These are phyloP conservation scores for Populus trichocarpa DNA, from an alignment of 441 rosid species.

Conservation along the genomic window DNA sequence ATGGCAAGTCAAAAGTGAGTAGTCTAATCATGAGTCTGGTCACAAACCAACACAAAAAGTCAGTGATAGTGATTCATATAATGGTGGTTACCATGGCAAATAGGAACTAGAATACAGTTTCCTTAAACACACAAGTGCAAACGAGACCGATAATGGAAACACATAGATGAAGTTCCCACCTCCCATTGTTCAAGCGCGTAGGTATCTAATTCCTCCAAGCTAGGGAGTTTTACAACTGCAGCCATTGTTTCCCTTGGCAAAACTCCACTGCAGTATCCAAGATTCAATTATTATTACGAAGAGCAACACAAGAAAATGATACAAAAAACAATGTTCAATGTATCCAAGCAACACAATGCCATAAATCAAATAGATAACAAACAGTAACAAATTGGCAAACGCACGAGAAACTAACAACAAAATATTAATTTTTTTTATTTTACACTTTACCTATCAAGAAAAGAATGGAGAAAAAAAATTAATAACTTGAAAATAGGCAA, in stretches of 20 bases:
- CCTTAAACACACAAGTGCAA: constrained; percentile 8
- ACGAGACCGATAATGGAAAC: constrained; percentile 9
- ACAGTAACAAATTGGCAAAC: constrained; percentile 12
- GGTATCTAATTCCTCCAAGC: constrained; percentile 65
- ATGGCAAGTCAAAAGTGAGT: constrained; percentile 24
- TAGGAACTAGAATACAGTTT: constrained; percentile 8
- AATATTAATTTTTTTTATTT: background rate
- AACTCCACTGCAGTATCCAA: constrained; percentile 56
- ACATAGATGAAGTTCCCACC: constrained; percentile 45
- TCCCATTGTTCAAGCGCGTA: constrained; percentile 94
- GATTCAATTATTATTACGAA: constrained; percentile 21
- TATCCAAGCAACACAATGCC: no score
- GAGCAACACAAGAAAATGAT: background rate
- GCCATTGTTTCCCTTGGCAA: constrained; percentile 96
- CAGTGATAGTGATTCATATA: background rate
- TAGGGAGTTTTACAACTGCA: constrained; percentile 58
- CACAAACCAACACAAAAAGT: background rate
- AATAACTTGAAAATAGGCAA: background rate
- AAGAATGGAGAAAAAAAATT: constrained; percentile 2
- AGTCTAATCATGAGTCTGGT: constrained; percentile 13
- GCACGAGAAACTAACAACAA: background rate
- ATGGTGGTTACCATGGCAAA: background rate
- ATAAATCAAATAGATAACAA: no score
- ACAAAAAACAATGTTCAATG: constrained; percentile 5
- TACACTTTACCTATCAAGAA: background rate